These are phyloP conservation scores for Meripilus lineatus DNA, from an alignment of 1,284 basidiomycete species.

Conservation along the genomic window DNA sequence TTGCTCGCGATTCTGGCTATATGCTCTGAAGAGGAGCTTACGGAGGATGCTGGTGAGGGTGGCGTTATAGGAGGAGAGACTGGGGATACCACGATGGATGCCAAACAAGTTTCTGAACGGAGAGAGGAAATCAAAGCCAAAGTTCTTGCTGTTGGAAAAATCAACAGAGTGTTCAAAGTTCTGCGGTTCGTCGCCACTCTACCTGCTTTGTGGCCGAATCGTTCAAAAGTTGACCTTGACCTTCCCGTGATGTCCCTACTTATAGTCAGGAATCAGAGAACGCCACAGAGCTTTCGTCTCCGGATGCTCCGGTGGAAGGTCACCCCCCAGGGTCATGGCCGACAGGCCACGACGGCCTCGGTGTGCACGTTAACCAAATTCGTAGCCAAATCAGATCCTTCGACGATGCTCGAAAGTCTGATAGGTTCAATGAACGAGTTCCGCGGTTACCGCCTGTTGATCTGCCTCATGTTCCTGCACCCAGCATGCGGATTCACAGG, in stretches of 20 bases:
- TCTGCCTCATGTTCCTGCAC: constrained; percentile 49
- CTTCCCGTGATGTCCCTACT: background rate
- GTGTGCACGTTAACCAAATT: constrained; percentile 57
- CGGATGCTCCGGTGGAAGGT: constrained; percentile 12
- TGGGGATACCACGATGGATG: constrained; percentile 28
- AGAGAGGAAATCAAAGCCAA: constrained; percentile 91
- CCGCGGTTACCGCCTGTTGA: constrained; percentile 50
- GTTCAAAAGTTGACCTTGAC: background rate
- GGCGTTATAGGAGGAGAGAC: constrained; percentile 28
- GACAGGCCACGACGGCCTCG: constrained; percentile 43
- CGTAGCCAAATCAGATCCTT: constrained; percentile 84
- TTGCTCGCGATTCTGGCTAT: constrained; percentile 91
- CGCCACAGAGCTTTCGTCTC: constrained; percentile 86
- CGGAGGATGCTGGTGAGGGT: constrained; percentile 46
- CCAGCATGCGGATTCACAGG: constrained; percentile 55
- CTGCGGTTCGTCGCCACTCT: constrained; percentile 54
- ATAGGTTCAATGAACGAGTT: constrained; percentile 90
- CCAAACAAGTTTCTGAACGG: constrained; percentile 42
- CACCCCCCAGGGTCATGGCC: constrained; percentile 38
- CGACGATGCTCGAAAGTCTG: constrained; percentile 92
- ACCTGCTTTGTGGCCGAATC: constrained; percentile 1
- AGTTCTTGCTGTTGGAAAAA: constrained; percentile 89
- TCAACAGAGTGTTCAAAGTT: constrained; percentile 88
- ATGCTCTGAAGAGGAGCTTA: constrained; percentile 93
- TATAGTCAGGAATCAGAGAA: constrained; percentile 92